Evolutionary conservation across 139 green algal species (phyloP), one percentile per base, ranked within the genome.

Genomic region (Coelastrella sp.): DNA sequence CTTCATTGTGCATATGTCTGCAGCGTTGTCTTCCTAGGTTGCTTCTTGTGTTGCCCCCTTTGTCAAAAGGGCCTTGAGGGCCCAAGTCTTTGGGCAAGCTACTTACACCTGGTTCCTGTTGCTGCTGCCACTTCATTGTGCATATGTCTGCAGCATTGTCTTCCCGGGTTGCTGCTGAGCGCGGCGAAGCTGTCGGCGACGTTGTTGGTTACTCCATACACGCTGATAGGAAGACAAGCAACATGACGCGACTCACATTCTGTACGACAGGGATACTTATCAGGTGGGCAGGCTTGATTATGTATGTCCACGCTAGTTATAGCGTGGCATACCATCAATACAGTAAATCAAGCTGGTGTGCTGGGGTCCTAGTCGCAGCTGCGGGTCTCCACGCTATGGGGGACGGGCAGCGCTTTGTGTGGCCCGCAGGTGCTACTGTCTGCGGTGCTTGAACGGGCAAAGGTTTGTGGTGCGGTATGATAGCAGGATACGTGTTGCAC

Each of bases 241-340:
- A 78, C 7, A 65, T 87, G 57, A 95, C 92, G 0, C 73, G 91
- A 16, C 85, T 95, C 59, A 86, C 91, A 17, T 91, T 95, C 20
- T 94, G 91, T 88, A 95, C 93, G 4, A 93, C 92, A 6, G 93
- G 93, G 16, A 93, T 97, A 32, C 92, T 98, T 54, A 89, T 98
- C 71, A 90, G 68, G 68, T 76, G 68, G 8, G 68, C n/a, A 94
- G 3, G 83, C 16, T 47, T 47, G 32, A 1, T 47, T 47, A 47
- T 1, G 32, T 47, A 47, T 1, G 32, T 47, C 32, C 1, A 47
- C 32, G 32, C 32, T 47, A 47, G 32, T 47, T 47, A 47, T 47
- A 47, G 32, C 32, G 32, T 47, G 32, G 32, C 32, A 47, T 47
- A 47, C 32, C 32, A 2, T 0, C 32, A 0, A 47, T 1, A 47